These are phyloP conservation scores for Scedosporium boydii DNA, from an alignment of 2,329 filamentous ascomycete species.

Conservation along the genomic window DNA sequence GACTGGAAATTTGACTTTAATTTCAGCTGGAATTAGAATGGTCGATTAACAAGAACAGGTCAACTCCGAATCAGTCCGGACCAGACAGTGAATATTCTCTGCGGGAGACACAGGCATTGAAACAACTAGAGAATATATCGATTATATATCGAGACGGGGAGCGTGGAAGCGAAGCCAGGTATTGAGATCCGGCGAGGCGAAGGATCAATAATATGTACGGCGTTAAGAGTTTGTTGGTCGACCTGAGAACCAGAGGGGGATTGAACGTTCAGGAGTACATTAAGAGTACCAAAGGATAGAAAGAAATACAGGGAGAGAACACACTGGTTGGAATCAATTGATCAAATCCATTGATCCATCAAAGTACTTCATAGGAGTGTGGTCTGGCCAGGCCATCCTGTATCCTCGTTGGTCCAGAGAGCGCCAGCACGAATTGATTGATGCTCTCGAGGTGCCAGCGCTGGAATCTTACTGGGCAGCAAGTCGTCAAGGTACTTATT, in stretches of 20 bases:
- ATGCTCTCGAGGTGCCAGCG: background rate
- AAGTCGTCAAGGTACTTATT: background rate
- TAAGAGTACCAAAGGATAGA: background rate
- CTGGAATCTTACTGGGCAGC: background rate
- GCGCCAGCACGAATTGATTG: background rate
- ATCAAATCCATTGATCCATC: background rate
- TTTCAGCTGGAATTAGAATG: background rate
- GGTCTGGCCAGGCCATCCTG: background rate
- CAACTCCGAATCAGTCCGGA: background rate
- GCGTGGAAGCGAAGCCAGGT: background rate
- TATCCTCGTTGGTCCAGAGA: background rate
- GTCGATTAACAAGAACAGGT: background rate
- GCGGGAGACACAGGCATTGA: background rate
- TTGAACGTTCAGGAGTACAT: background rate
- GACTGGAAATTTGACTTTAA: background rate
- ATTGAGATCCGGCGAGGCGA: background rate
- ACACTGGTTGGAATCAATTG: background rate
- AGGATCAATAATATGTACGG: background rate
- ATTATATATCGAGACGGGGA: background rate
- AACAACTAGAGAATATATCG: background rate
- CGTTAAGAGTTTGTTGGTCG: background rate
- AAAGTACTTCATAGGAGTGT: background rate
- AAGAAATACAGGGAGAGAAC: background rate
- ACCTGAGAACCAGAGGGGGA: background rate
- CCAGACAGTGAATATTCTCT: background rate